Conservation (phyloP, 306 rosid species). For the Abrus pulchellus region DNA sequence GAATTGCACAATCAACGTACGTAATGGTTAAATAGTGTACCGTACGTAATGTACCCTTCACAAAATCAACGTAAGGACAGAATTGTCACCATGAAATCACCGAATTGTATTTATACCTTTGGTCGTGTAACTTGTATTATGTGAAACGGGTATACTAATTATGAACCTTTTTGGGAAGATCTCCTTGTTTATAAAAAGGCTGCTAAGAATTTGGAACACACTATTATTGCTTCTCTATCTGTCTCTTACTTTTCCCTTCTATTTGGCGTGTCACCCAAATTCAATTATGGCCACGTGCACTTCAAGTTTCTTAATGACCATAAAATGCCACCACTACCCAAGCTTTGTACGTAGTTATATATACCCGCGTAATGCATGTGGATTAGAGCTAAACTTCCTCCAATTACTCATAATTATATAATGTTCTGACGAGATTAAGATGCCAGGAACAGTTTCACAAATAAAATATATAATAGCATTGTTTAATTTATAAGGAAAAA, state of each 20-base stretch:
- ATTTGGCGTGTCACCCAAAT: slow-evolving; percentile 40
- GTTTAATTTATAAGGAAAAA: not conserved
- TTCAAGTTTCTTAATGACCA: slow-evolving; percentile 14
- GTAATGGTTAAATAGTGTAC: not conserved
- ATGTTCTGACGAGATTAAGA: not conserved
- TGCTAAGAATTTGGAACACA: slow-evolving; percentile 25
- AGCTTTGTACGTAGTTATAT: not conserved
- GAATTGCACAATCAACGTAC: not conserved
- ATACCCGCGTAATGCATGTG: slow-evolving; percentile 24
- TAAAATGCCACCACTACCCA: slow-evolving; percentile 18
- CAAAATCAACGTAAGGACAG: not conserved
- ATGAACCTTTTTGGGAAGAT: slow-evolving; percentile 47
- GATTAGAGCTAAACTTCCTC: not conserved
- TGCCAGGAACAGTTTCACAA: not conserved
- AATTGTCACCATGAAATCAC: not conserved
- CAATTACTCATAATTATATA: not conserved
- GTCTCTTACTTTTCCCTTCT: slow-evolving; percentile 44
- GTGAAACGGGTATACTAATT: slow-evolving; percentile 39
- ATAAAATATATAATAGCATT: not conserved
- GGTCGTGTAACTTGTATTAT: slow-evolving; percentile 23
- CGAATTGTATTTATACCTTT: not conserved
- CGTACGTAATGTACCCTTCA: not conserved
- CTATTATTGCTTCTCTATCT: slow-evolving; percentile 38
- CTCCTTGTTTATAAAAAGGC: slow-evolving; percentile 43
- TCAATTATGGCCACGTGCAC: slow-evolving; percentile 49